Evolutionary conservation across 805 yeast species (phyloP), one percentile per base, ranked within the genome.

Genomic region (Starmerella etchellsii): DNA sequence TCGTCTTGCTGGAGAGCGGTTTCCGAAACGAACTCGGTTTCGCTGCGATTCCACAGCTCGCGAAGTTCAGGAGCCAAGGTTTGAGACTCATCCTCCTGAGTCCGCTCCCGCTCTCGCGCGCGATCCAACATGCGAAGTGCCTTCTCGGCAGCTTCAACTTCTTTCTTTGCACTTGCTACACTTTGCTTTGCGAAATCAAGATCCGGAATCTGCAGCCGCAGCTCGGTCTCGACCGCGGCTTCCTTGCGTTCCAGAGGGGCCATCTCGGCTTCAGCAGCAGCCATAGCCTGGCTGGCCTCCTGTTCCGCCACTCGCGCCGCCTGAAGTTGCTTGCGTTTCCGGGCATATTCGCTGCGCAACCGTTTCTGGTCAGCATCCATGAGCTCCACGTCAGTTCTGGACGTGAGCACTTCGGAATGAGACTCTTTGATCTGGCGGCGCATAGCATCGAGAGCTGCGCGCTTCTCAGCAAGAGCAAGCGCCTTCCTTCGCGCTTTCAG

Each of bases 141-240:
- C 14, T 36, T 24, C 21, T 40, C 31, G 1, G 39, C 49, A 9
- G 20, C 26, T 8, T 34, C 26, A 2, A 31, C 29, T 19, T 45
- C 49, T 9, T 20, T 26, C 22, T 34, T 26, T 1, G 40, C 33
- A 3, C 30, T 27, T 6, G 11, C 25, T 4, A 35, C 24, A 8
- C 14, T n/a, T 21, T 46, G 16, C 37, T 57, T 53, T 1, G 61
- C 52, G 16, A 23, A 37, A 21, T 39, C 41, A 2, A 44, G 15
- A 10, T 52, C 49, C 5, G 51, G 48, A 1, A 33, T 41, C 2
- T 39, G 39, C 19, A 47, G 31, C 16, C 50, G 32, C 25, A 36
- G 36, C 39, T 52, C 54, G 2, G 42, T 37, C 14, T 23, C 38
- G 2, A 44, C 35, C 2, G 49, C 36, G 26, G 37, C 46, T 3